Evolutionary conservation across 2,329 filamentous ascomycete genomes (phyloP).

Genomic region (Salinomyces thailandicus): DNA sequence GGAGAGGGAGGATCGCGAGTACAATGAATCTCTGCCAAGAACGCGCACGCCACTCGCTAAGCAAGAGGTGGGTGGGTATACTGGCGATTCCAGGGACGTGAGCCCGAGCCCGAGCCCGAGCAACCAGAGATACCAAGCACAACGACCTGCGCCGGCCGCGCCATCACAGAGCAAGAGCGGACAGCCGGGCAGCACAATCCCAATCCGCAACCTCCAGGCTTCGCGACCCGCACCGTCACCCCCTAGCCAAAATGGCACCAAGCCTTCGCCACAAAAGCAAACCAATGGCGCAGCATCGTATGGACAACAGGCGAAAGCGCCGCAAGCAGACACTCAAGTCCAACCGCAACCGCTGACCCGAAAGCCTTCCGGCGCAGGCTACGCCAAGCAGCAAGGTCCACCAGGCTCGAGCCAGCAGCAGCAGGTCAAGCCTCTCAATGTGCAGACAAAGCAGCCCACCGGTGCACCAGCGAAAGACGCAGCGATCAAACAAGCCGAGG

Average conservation of each 20-base stretch:
- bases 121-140: slow-evolving; percentile 68
- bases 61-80: slow-evolving; percentile 71
- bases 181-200: slow-evolving; percentile 16
- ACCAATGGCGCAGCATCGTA: slow-evolving; percentile 21
- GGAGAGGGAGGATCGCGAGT: slow-evolving; percentile 61
- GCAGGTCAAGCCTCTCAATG: slow-evolving; percentile 44
- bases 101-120: slow-evolving; percentile 34
- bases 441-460: slow-evolving; percentile 37
- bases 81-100: slow-evolving; percentile 37
- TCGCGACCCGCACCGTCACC: slow-evolving; percentile 46
- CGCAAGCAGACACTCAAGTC: slow-evolving; percentile 14
- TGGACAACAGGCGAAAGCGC: slow-evolving; percentile 16
- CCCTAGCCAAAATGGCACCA: slow-evolving; percentile 21
- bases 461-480: slow-evolving; percentile 45
- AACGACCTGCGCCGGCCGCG: slow-evolving; percentile 58
- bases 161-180: slow-evolving; percentile 21
- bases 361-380: slow-evolving; percentile 15
- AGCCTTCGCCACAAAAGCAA: slow-evolving; percentile 17
- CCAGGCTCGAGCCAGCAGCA: slow-evolving; percentile 4
- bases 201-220: slow-evolving; percentile 47
- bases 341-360: slow-evolving; percentile 18
- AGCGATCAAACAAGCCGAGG: slow-evolving; percentile 78
- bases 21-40: slow-evolving; percentile 82
- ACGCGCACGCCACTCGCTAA: slow-evolving; percentile 70
- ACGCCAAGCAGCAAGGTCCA: background rate